Percentiles rank a stretch among this genome's conserved stretches.
These are phyloP conservation scores for Globisporangium paddicum DNA, from an alignment of 352 stramenopile genomes.

Conservation along the genomic window DNA sequence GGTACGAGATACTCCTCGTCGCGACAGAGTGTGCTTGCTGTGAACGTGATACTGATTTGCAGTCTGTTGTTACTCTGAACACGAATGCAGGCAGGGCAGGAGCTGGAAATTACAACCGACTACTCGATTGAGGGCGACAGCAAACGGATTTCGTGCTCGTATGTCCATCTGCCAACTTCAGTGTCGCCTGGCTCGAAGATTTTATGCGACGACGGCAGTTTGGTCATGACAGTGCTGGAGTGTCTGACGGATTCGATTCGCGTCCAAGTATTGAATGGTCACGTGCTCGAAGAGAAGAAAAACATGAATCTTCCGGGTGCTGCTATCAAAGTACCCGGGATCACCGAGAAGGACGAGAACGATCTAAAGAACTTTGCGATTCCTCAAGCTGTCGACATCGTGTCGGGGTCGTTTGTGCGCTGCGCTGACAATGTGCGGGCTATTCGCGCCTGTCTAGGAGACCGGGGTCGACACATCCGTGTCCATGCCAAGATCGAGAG, in stretches of 20 bases:
- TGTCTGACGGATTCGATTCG: slow-evolving; percentile 70
- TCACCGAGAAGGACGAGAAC: slow-evolving; percentile 93
- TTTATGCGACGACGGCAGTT: slow-evolving; percentile 94
- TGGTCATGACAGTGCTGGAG: slow-evolving; percentile 91
- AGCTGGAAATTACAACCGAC: slow-evolving; percentile 89
- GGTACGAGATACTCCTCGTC: slow-evolving; percentile 15
- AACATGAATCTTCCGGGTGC: slow-evolving; percentile 97
- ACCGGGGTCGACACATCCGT: slow-evolving; percentile 82
- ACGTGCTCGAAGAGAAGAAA: slow-evolving; percentile 93
- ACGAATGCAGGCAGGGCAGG: slow-evolving; percentile 50
- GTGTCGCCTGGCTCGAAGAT: slow-evolving; percentile 93
- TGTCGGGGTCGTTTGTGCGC: slow-evolving; percentile 99
- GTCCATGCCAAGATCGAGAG: slow-evolving; percentile 99
- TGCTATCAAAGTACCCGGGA: slow-evolving; percentile 87
- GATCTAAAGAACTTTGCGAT: slow-evolving; percentile 96
- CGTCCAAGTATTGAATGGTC: slow-evolving; percentile 79
- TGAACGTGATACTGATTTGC: neutral
- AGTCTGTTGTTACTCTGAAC: neutral
- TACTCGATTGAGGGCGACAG: slow-evolving; percentile 78
- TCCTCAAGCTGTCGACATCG: slow-evolving; percentile 96
- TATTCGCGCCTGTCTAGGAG: slow-evolving; percentile 81
- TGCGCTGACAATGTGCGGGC: slow-evolving; percentile 93
- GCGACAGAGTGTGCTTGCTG: no score
- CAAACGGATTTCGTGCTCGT: slow-evolving; percentile 91
- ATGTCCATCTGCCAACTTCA: slow-evolving; percentile 89